These are phyloP conservation scores for Helicocarpus griseus DNA, from an alignment of 2,329 filamentous ascomycete genomes.

Conservation along the genomic window DNA sequence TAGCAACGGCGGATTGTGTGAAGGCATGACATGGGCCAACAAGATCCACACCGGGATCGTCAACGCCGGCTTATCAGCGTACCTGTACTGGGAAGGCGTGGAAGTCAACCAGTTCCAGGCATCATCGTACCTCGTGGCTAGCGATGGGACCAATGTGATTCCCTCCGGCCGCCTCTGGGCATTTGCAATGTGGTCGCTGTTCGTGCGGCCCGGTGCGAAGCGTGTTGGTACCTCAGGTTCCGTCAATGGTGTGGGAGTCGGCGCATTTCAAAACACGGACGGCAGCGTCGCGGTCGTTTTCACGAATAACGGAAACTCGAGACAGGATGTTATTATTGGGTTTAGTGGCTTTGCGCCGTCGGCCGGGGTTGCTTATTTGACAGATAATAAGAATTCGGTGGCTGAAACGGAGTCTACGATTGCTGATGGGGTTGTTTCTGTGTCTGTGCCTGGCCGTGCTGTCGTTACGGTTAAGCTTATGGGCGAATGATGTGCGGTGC, in stretches of 20 bases:
- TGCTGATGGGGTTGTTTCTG: background rate
- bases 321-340: constrained; percentile 19
- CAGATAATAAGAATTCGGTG: constrained; percentile 24
- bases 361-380: constrained; percentile 26
- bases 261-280: constrained; percentile 25
- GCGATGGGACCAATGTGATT: constrained; percentile 24
- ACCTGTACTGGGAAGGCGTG: constrained; percentile 47
- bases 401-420: background rate
- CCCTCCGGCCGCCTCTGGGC: constrained; percentile 32
- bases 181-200: constrained; percentile 30
- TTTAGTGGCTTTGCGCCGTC: constrained; percentile 19
- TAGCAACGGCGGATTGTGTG: constrained; percentile 35
- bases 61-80: constrained; percentile 41
- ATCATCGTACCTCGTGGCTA: constrained; percentile 19
- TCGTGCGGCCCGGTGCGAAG: constrained; percentile 31
- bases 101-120: constrained; percentile 25
- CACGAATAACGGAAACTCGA: constrained; percentile 18
- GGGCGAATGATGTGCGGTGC: too few species aligned
- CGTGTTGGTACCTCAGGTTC: constrained; percentile 25
- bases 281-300: constrained; percentile 24
- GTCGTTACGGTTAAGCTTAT: background rate
- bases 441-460: background rate
- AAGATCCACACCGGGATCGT: constrained; percentile 43
- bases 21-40: constrained; percentile 49
- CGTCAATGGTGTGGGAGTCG: constrained; percentile 13